Evolutionary conservation across 352 stramenopile genomes (phyloP).

Genomic region (Aphanomyces astaci): DNA sequence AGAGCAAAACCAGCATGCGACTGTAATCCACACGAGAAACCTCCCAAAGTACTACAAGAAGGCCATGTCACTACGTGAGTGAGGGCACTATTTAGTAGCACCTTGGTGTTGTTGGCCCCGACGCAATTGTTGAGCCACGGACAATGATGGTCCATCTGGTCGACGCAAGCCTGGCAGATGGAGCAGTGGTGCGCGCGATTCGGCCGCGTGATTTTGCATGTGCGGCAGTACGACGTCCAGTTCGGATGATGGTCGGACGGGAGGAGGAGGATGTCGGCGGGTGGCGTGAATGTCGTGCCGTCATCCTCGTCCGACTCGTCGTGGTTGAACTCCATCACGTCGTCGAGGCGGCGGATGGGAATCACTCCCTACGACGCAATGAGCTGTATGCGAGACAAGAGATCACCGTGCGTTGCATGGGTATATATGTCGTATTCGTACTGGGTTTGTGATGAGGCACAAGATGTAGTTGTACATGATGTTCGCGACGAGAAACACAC

Average conservation of each 20-base stretch:
- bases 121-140: conserved; percentile 99
- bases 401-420: conserved; percentile 4
- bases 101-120: conserved; percentile 93
- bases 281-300: neutral
- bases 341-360: conserved; percentile 4
- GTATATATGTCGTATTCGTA: no score
- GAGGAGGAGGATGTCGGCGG: neutral
- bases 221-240: conserved; percentile 54
- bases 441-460: conserved; percentile 51
- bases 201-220: conserved; percentile 85
- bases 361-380: neutral
- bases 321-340: conserved; percentile 23
- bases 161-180: conserved; percentile 92
- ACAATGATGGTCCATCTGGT: conserved; percentile 99
- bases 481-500: conserved; percentile 40
- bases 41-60: conserved; percentile 58
- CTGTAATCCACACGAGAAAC: conserved; percentile 58
- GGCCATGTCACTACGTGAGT: neutral
- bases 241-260: neutral
- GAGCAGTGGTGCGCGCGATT: conserved; percentile 94
- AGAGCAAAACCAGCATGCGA: conserved; percentile 52
- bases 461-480: conserved; percentile 71
- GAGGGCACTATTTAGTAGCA: neutral
- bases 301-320: conserved; percentile 9
- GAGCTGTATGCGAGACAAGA: conserved; percentile 20